Evolutionary conservation across 768 basidiomycete species (phyloP), one percentile per base, ranked within the genome.

Genomic region (Amyloporia xantha): DNA sequence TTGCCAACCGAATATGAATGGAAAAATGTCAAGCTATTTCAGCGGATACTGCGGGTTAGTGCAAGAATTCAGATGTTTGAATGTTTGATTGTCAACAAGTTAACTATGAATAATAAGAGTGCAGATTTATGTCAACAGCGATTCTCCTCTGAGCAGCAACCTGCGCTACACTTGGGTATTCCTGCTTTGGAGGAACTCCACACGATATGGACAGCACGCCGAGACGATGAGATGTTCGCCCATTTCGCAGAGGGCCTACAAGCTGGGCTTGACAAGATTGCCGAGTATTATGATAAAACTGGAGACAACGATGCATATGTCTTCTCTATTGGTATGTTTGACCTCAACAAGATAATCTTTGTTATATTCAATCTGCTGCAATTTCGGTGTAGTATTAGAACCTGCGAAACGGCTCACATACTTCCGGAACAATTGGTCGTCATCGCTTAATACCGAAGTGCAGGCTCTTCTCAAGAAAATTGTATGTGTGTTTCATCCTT

Each of bases 261-360:
- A 9, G 61, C 60, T 1, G 71, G 56, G 1, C 44, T 59, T 19
- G 41, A 51, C 1, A 72, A 71, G 51, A 53, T 71, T 15, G 47
- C 54, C 15, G 57, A 66, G 21, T 69, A 71, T 47, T 69, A 71
- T 50, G 52, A 64, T 27, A 59, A 61, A 37, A 65, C 65, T 2
- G 50, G 49, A 1, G 63, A 66, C 13, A 62, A 58, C 5, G 56
- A 63, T 48, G 65, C 64, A 9, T 65, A 68, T 47, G 58, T 66
- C 9, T 48, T 69, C 24, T 52, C 63, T 1, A 68, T 72, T 59
- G 51, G 66, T 71, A 46, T 9, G 64, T 53, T 19, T 19, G 9
- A 33, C 30, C 30, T 33, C 30, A 33, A 7, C 7, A 33, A 33
- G 30, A 33, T 15, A 33, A 20, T 21, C 28, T 25, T 54, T 41